Base-by-base conservation (phyloP, 2,329 filamentous ascomycete species). In the Aspergillus fumigatus region DNA sequence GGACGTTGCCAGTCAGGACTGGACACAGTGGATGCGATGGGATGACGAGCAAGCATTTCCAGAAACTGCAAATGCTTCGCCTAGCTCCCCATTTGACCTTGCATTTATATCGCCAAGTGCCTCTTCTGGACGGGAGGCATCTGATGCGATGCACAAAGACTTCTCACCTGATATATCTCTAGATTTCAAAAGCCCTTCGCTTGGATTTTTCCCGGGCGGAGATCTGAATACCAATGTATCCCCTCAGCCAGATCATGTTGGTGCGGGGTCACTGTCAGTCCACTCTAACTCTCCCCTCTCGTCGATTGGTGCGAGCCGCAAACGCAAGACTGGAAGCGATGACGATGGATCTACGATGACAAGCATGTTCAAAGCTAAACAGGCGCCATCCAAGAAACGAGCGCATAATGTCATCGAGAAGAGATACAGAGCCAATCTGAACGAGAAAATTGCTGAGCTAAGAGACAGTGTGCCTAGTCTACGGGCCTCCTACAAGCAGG, bases 331-430 rank as follows among this genome's bases (percentile, higher is more conserved):
- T 0, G 86, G 86, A 0, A 81, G 80, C 51, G 83, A 84, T n/a
- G 73, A 77, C 49, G 66, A 69, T 55, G 63, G 66, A 17, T 67
- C 66, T 4, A 65, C 62, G 1, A 60, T 67, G 67, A 73, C 74
- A 45, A 62, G 60, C 9, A 53, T 66, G 3, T 67, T 65, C 54
- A 62, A 65, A 2, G 65, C 67, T 41, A 75, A 87, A 11, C 80
- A 84, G 81, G 63, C 83, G 79, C 65, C 86, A 81, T 66, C 79
- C 68, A 97, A 96, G 81, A 97, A 97, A 81, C 95, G 92, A 32
- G 92, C 93, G 2, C 93, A 97, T 76, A 97, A 97, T 74, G 94
- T 97, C 82, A 97, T 97, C 61, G 93, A 97, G 77, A 97, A 97
- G 81, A 82, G 93, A 63, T 97, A 97, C 74, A 87, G 93, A 66